Percentiles rank a stretch among this genome's conserved stretches.
Evolutionary conservation across 208 protist genomes (phyloP).

Genomic region (Trypanosoma grayi): DNA sequence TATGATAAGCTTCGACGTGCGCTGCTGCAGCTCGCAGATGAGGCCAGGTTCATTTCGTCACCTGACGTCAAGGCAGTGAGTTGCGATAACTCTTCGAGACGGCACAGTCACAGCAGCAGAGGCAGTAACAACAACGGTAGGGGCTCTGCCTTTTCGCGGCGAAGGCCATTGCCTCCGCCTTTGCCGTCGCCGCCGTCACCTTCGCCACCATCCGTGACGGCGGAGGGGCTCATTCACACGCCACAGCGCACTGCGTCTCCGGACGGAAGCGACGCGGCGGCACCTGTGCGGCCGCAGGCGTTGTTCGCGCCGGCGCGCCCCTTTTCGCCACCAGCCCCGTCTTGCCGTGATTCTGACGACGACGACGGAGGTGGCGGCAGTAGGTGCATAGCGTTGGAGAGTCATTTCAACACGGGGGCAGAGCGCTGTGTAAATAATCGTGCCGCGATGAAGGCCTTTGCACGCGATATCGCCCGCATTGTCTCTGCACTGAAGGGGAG

Average conservation of each 20-base stretch:
- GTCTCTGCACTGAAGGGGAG: constrained; percentile 14
- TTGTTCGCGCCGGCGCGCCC: constrained; percentile 4
- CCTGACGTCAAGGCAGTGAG: neutral
- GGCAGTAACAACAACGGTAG: too few relatives aligned
- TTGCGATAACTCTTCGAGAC: neutral
- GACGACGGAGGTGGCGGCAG: neutral
- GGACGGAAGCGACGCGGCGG: neutral
- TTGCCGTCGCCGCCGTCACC: neutral
- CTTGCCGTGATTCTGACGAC: too few relatives aligned
- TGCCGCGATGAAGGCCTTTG: constrained; percentile 15
- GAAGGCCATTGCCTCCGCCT: neutral
- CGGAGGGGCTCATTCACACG: constrained; percentile 27
- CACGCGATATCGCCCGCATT: constrained; percentile 14
- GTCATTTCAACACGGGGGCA: neutral
- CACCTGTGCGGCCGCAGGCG: neutral
- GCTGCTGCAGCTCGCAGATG: neutral
- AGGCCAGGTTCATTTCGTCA: neutral
- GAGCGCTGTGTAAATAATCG: constrained; percentile 11
- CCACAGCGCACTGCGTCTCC: constrained; percentile 1
- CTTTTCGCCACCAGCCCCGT: neutral
- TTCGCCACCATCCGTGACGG: neutral
- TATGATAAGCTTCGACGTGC: constrained; percentile 17
- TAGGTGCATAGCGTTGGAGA: neutral
- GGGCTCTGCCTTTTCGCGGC: too few relatives aligned
- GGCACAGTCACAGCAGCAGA: neutral